Conservation (phyloP, 805 yeast species). For the Candida vaughaniae region DNA sequence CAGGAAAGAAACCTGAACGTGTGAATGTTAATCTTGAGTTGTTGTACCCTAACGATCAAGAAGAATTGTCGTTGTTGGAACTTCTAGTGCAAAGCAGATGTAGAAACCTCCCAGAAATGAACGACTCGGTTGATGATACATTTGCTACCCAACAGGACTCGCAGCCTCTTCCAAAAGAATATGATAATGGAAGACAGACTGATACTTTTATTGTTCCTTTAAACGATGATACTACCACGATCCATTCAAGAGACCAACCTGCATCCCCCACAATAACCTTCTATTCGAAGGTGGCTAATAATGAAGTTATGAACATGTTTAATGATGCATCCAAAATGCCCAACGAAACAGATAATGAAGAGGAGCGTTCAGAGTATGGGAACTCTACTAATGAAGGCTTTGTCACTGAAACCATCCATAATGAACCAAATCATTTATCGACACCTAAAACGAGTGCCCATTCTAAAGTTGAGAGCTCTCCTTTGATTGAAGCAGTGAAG, state of each 20-base stretch:
- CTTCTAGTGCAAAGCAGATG: constrained; percentile 54
- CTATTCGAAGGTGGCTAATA: constrained; percentile 70
- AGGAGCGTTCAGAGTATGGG: constrained; percentile 20
- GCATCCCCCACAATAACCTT: constrained; percentile 78
- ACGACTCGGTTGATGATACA: constrained; percentile 5
- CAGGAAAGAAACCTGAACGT: constrained; percentile 62
- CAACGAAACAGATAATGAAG: constrained; percentile 28
- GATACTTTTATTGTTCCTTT: constrained; percentile 34
- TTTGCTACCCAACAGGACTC: neutral
- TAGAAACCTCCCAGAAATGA: constrained; percentile 10
- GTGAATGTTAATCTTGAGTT: constrained; percentile 61
- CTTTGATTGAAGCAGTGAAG: neutral
- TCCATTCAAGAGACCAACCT: constrained; percentile 22
- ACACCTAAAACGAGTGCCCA: neutral
- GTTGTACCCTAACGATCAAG: constrained; percentile 43
- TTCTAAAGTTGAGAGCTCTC: neutral
- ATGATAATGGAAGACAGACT: neutral
- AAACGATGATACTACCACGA: constrained; percentile 10
- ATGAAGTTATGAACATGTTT: constrained; percentile 75
- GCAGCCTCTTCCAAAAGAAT: neutral
- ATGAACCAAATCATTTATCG: neutral
- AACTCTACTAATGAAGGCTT: constrained; percentile 42
- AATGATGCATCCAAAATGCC: constrained; percentile 46
- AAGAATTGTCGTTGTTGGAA: constrained; percentile 65
- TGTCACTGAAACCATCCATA: constrained; percentile 48